These are phyloP conservation scores for Fistulifera pelliculosa DNA, from an alignment of 108 stramenopile species.

Conservation along the genomic window DNA sequence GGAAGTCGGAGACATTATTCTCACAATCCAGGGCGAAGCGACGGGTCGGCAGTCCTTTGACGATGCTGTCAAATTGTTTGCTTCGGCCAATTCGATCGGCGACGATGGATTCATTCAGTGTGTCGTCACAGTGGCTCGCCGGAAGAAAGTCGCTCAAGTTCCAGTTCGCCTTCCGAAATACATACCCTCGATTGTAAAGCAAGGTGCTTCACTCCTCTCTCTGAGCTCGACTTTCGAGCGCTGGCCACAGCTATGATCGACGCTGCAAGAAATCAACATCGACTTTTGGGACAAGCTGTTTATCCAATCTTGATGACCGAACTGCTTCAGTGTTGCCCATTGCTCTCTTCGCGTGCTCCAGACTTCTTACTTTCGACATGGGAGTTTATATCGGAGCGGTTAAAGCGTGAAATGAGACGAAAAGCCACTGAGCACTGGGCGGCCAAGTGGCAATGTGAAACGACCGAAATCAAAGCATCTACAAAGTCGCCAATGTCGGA, in stretches of 20 bases:
- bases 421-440: slow-evolving; percentile 9
- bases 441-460: slow-evolving; percentile 2
- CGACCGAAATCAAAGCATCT: background rate
- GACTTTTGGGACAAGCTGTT: background rate
- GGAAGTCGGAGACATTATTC: slow-evolving; percentile 57
- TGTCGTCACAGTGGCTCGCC: slow-evolving; percentile 21
- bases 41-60: slow-evolving; percentile 41
- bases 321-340: background rate
- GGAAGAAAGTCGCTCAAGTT: slow-evolving; percentile 1
- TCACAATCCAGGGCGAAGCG: slow-evolving; percentile 37
- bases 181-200: background rate
- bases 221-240: background rate
- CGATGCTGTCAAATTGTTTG: slow-evolving; percentile 43
- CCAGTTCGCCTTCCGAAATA: background rate
- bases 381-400: background rate
- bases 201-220: slow-evolving; percentile 1
- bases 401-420: slow-evolving; percentile 2
- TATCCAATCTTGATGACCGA: background rate
- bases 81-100: background rate
- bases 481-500: slow-evolving; percentile 26
- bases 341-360: background rate
- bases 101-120: slow-evolving; percentile 10
- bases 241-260: background rate
- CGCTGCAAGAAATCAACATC: background rate
- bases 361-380: background rate